A percentile compares a stretch with the other conserved stretches of the same genome.
These are phyloP conservation scores for Ganoderma sp. DNA, from an alignment of 1,284 basidiomycete genomes.

Conservation along the genomic window DNA sequence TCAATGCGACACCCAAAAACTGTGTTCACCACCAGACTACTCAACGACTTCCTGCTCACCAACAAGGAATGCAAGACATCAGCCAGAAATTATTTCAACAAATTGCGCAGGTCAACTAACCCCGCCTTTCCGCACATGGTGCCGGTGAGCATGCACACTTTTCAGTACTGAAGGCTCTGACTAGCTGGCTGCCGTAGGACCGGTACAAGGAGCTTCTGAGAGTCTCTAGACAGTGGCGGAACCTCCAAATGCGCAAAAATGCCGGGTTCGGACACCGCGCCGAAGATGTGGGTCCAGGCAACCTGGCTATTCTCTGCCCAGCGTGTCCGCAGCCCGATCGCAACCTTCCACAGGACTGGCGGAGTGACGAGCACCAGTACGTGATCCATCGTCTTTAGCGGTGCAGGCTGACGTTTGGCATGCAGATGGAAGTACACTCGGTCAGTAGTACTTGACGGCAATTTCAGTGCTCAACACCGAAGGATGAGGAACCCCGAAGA, in stretches of 20 bases:
- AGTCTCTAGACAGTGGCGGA: conserved; percentile 6
- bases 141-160: neutral
- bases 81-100: conserved; percentile 1
- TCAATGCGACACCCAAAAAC: neutral
- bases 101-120: neutral
- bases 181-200: neutral
- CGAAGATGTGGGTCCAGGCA: neutral
- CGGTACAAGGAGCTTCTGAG: conserved; percentile 8
- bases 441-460: neutral
- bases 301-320: neutral
- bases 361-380: neutral
- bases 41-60: conserved; percentile 7
- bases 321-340: conserved; percentile 6
- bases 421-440: neutral
- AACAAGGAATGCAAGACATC: too few species aligned
- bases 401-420: too few species aligned
- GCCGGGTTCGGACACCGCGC: neutral
- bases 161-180: too few species aligned
- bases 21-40: neutral
- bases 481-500: conserved; percentile 9
- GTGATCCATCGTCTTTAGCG: neutral
- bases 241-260: neutral
- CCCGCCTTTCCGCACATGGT: neutral
- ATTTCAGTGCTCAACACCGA: conserved; percentile 12
- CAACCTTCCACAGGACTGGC: conserved; percentile 9